phyloP scores from a whole-genome alignment of 2,329 filamentous ascomycete species.

The Cordyceps cateniannulata region DNA sequence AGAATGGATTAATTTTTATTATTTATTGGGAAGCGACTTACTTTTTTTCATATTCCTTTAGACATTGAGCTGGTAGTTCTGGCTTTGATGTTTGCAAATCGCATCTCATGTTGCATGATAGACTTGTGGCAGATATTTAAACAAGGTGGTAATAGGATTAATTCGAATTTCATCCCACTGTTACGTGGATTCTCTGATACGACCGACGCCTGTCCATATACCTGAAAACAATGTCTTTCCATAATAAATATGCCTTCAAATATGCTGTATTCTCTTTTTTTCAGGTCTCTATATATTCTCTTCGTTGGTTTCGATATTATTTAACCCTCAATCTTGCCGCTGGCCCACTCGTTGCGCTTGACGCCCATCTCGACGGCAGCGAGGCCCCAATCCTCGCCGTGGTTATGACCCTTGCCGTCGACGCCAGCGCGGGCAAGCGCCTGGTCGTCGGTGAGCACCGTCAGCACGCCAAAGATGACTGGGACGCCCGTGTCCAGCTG shows the following conservation, averaged over 20 bases:
- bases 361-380: conserved; percentile 91
- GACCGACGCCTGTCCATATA: too few species aligned
- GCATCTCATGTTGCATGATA: conserved; percentile 10
- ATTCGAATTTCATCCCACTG: neutral
- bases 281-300: conserved; percentile 4
- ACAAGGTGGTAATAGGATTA: conserved; percentile 1
- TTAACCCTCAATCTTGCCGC: conserved; percentile 53
- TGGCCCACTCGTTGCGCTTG: conserved; percentile 78
- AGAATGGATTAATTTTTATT: conserved; percentile 8
- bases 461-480: conserved; percentile 87
- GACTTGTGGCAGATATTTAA: conserved; percentile 7
- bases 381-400: conserved; percentile 92
- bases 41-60: conserved; percentile 1
- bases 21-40: conserved; percentile 9
- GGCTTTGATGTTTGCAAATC: conserved; percentile 4
- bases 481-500: conserved; percentile 85
- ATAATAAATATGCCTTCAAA: neutral
- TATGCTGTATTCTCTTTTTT: neutral
- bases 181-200: neutral
- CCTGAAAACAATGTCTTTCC: neutral
- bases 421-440: conserved; percentile 79
- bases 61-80: neutral
- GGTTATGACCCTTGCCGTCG: conserved; percentile 66
- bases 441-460: conserved; percentile 82
- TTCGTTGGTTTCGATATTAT: neutral